Evolutionary conservation across 768 basidiomycete genomes (phyloP), one percentile per base, ranked within the genome.

Genomic region (Leccinum barrowsii): DNA sequence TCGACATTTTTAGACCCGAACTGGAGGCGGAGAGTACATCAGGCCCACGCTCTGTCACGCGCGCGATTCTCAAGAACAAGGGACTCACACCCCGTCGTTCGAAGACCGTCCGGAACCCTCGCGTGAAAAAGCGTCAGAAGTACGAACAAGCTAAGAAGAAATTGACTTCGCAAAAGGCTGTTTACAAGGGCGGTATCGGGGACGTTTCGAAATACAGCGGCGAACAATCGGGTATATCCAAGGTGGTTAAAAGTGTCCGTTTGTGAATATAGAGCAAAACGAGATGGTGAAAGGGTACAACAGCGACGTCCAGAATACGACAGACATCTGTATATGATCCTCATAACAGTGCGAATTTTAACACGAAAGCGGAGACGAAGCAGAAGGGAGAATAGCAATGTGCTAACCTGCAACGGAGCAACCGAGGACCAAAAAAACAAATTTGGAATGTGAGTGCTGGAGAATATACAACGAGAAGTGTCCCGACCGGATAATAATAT

Each of bases 61-160:
- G 92, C 11, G 86, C 92, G 6, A 99, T 99, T 66, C 80, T 98
- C 65, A 86, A 88, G 67, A 99, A 99, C 82, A 89, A 86, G 68
- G 96, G 97, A 57, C 85, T 98, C 53, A 98, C 95, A 15, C 95
- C 96, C 5, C 85, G 81, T 60, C 85, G 97, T 57, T 78, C 90
- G 46, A 98, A 98, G 76, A 81, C 82, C 56, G 92, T 93, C 37
- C 92, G 95, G 63, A 99, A 99, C 76, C 95, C 96, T 44, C 86
- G 97, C 60, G 94, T 98, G 74, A 98, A 98, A 84, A 99, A 99
- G 74, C 84, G 93, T 34, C 82, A 88, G 75, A 88, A 82, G 69
- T 98, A 88, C 79, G 95, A 95, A 68, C 89, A 97, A 76, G 96
- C 95, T 62, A 92, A 96, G 80, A 94, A 90, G 77, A 93, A 88